Base-by-base conservation (phyloP, 129 eudicot species). In the Oenanthe sinensis region DNA sequence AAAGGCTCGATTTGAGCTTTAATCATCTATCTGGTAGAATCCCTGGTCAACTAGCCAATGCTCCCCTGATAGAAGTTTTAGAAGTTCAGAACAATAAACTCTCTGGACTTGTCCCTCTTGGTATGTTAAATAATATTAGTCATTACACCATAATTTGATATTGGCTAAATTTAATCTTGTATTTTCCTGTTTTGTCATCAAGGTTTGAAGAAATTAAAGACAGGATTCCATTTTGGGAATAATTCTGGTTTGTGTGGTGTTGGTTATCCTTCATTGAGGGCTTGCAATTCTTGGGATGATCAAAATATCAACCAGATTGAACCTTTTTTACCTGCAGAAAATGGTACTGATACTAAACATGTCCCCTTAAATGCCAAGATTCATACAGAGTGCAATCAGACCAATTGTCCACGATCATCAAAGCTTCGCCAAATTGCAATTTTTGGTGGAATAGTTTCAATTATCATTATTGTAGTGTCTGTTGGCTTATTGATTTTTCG, bases 11-110 rank as follows among this genome's bases (percentile, higher is more conserved):
- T 62, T 86, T 94, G 76, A 86, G 96, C 84, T 89, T 74, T 80
- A 94, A 94, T 87, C 90, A 36, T 44, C 88, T 94, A 30, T 72
- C 81, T 5, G 98, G 96, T 49, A 79, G 82, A 39, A 87, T 94
- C 78, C 96, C 97, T 15, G 37, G 15, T 6, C 63, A 71, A 79
- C 81, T 94, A 68, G 89, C 88, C 50, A 87, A 83, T 71, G 63
- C 67, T 46, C 84, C 90, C 45, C 68, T 73, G 22, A 70, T 94
- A 58, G 85, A 90, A 63, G 81, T 85, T 77, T 80, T 94, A 20
- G 89, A 94, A 75, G 85, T 94, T 48, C 91, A 79, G 76, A 91
- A 91, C 78, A 94, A 91, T 81, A 79, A 87, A 52, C 98, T 94
- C 45, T 85, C 96, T 13, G 97, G 97, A 50, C 84, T 82, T 48